A percentile compares a stretch with the other conserved stretches of the same genome.
These are phyloP conservation scores for Anthracocystis setariae DNA, from an alignment of 1,284 basidiomycete species.

Conservation along the genomic window DNA sequence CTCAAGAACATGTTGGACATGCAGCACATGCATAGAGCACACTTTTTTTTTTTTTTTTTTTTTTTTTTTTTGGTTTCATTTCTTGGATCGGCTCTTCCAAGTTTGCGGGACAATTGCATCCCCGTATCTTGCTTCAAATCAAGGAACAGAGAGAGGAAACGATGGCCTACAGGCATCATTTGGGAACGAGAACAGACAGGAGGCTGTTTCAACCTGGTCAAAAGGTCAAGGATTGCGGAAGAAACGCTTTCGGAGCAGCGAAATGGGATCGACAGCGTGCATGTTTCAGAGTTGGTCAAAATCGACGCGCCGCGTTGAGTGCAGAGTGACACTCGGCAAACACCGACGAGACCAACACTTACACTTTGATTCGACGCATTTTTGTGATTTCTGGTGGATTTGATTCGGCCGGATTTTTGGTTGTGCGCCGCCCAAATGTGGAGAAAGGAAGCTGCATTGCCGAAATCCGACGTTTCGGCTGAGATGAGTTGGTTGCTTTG, in stretches of 20 bases:
- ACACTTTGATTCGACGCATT: not conserved
- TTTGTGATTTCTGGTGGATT: slow-evolving; percentile 1
- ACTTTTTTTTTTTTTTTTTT: not conserved
- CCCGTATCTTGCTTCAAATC: not conserved
- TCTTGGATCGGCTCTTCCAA: not conserved
- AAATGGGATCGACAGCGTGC: slow-evolving; percentile 29
- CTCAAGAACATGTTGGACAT: not conserved
- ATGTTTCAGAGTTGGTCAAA: slow-evolving; percentile 18
- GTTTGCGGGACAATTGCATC: not conserved
- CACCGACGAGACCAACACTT: slow-evolving; percentile 26
- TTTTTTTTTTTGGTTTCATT: too few species aligned
- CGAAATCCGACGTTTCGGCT: slow-evolving; percentile 14
- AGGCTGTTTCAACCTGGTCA: not conserved
- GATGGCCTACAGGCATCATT: too few species aligned
- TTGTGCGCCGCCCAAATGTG: too few species aligned
- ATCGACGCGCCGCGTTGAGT: slow-evolving; percentile 1
- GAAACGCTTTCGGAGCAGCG: not conserved
- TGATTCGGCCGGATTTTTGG: not conserved
- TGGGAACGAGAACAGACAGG: too few species aligned
- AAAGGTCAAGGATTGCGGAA: not conserved
- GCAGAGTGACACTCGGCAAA: not conserved
- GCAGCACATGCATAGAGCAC: not conserved
- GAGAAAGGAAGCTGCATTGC: not conserved
- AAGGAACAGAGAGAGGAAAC: not conserved
- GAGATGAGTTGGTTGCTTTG: too few species aligned